phyloP scores from a whole-genome alignment of 2,329 filamentous ascomycete genomes.

The Stenocarpella maydis region DNA sequence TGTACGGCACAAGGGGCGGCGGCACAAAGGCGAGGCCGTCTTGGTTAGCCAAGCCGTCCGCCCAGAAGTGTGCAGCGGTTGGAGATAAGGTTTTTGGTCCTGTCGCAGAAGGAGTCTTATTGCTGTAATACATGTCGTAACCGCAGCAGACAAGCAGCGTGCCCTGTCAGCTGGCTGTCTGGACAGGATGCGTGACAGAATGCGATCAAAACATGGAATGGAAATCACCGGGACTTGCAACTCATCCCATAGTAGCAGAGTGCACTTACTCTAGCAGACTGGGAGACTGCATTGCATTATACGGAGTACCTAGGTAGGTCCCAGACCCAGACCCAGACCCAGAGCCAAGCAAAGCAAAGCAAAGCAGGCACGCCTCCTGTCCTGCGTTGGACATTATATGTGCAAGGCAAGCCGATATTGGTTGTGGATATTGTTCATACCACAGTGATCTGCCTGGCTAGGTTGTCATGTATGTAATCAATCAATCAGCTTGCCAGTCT shows the following conservation, averaged over 20 bases:
- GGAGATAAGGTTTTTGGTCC: slow-evolving; percentile 20
- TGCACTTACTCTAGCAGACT: no score
- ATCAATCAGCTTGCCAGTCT: no score
- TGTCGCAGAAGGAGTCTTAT: slow-evolving; percentile 14
- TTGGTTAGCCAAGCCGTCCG: background rate
- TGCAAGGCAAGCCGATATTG: no score
- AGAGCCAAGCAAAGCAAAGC: background rate
- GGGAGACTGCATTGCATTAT: background rate
- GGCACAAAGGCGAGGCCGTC: background rate
- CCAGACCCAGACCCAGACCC: no score
- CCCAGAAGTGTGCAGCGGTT: slow-evolving; percentile 3
- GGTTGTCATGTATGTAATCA: no score
- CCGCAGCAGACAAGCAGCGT: background rate
- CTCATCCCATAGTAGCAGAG: no score
- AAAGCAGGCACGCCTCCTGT: background rate
- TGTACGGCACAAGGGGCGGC: background rate
- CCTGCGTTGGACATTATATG: slow-evolving; percentile 11
- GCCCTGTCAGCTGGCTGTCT: background rate
- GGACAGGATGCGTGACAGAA: background rate
- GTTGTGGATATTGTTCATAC: no score
- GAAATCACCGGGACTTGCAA: slow-evolving; percentile 18
- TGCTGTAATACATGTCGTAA: slow-evolving; percentile 1
- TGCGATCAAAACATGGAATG: slow-evolving; percentile 15
- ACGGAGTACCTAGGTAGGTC: no score
- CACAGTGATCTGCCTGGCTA: no score